Conservation (phyloP, 164 flowering plant species). For the Echeveria elegans region DNA sequence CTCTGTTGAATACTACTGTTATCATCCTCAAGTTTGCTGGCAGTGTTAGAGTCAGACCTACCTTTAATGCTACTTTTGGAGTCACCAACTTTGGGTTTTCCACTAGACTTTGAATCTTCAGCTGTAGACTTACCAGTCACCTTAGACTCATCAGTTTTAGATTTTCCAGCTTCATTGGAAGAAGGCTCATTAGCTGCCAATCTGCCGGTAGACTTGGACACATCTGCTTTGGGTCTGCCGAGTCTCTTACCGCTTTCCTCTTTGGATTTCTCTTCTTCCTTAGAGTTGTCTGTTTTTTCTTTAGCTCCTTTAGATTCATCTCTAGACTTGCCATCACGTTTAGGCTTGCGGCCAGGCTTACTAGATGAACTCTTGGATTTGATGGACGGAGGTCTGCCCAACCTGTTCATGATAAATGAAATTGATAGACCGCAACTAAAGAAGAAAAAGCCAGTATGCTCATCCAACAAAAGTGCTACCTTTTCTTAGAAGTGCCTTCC, state of each 20-base stretch:
- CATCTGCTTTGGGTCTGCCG: slow-evolving; percentile 20
- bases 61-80: slow-evolving; percentile 1
- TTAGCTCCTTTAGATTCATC: slow-evolving; percentile 26
- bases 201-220: slow-evolving; percentile 20
- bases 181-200: slow-evolving; percentile 22
- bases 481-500: slow-evolving; percentile 1
- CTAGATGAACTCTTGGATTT: slow-evolving; percentile 36
- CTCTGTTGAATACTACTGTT: background rate
- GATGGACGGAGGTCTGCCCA: slow-evolving; percentile 37
- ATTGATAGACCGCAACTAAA: background rate
- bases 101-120: slow-evolving; percentile 17
- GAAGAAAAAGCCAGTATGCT: background rate
- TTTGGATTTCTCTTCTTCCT: slow-evolving; percentile 12
- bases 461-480: background rate
- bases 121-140: slow-evolving; percentile 17
- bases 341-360: slow-evolving; percentile 43
- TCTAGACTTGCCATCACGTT: slow-evolving; percentile 24
- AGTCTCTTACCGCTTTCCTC: slow-evolving; percentile 6
- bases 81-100: slow-evolving; percentile 23
- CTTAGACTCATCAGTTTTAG: slow-evolving; percentile 24
- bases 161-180: slow-evolving; percentile 20
- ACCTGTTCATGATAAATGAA: slow-evolving; percentile 13
- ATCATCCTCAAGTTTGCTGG: background rate
- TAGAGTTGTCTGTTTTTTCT: slow-evolving; percentile 17
- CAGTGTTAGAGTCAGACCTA: background rate